A percentile compares a stretch with the other conserved stretches of the same genome.
Evolutionary conservation across 441 rosid species (phyloP).

Genomic region (Biscutella auriculata): DNA sequence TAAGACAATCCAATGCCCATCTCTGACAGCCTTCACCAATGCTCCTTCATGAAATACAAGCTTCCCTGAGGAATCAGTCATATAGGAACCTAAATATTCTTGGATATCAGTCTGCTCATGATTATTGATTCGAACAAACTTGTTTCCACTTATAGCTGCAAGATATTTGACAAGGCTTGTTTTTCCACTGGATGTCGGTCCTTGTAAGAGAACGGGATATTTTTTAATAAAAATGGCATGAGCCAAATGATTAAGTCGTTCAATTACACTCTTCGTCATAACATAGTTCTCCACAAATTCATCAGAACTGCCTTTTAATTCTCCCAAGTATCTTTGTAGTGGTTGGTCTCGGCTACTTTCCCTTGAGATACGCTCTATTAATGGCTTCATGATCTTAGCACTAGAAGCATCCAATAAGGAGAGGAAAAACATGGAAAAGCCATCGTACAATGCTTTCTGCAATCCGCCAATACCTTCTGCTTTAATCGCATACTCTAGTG

Average conservation of each 20-base stretch:
- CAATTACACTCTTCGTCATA: constrained; percentile 59
- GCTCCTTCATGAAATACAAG: constrained; percentile 93
- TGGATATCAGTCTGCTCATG: constrained; percentile 96
- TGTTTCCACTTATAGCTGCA: constrained; percentile 76
- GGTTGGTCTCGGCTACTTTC: constrained; percentile 40
- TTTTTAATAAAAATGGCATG: constrained; percentile 76
- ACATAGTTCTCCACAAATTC: constrained; percentile 55
- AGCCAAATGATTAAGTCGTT: constrained; percentile 70
- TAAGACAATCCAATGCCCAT: constrained; percentile 90
- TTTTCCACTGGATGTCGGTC: constrained; percentile 98
- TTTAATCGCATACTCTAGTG: constrained; percentile 71
- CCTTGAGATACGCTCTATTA: constrained; percentile 40
- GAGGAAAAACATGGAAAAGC: constrained; percentile 88
- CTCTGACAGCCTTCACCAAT: constrained; percentile 86
- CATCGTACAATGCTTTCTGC: constrained; percentile 70
- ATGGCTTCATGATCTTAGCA: constrained; percentile 60
- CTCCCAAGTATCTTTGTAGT: constrained; percentile 35
- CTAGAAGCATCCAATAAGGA: constrained; percentile 76
- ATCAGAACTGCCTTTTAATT: constrained; percentile 23
- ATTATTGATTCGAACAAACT: constrained; percentile 88
- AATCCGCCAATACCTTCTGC: constrained; percentile 53
- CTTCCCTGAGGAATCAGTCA: constrained; percentile 75
- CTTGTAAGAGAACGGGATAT: constrained; percentile 93
- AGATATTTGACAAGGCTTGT: constrained; percentile 98
- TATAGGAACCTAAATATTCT: constrained; percentile 88